Evolutionary conservation across 1,284 basidiomycete genomes (phyloP), one percentile per base, ranked within the genome.

Genomic region (Ustilago cynodontis): DNA sequence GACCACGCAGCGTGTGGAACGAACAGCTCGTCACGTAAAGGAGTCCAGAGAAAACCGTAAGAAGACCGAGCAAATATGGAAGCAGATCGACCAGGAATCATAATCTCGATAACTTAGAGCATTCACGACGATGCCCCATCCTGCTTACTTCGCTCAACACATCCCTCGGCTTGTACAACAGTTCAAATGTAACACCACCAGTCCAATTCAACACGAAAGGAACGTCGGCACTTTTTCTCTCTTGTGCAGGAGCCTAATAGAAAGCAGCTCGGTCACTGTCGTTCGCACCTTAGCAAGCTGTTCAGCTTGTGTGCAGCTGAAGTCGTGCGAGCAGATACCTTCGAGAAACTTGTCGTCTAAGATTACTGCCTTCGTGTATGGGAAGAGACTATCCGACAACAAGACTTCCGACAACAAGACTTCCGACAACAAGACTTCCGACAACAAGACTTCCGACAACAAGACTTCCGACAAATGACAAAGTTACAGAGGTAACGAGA

Each of bases 61-160:
- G 43, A 72, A 70, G 56, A 76, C 73, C 45, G 73, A 79, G 58
- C 57, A 70, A 54, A 69, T 76, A 35, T 79, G 77, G 77, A 76
- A 71, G 54, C 31, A 72, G 56, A 79, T 76, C 14, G 77, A 79
- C 11, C 56, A 70, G 20, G 70, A 76, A 58, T 79, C 72, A 16
- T 75, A 53, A 26, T 13, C 14, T 35, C 20, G 10, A 33, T 26
- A 4, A n/a, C 28, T 7, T 51, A 9, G 22, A 49, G 14, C 11
- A 39, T 18, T 39, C 18, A 16, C 14, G 18, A 20, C 49, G 26
- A 50, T 35, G 20, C 11, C 14, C 10, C 8, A 20, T 9, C 11
- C 24, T 18, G 26, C 54, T 29, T 43, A 2, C 18, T 39, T 20
- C 13, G 16, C 7, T 20, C 10, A 13, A 39, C 6, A 16, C 54